Evolutionary conservation across 768 basidiomycete genomes (phyloP), one percentile per base, ranked within the genome.

Genomic region (Trametopsis cervina): DNA sequence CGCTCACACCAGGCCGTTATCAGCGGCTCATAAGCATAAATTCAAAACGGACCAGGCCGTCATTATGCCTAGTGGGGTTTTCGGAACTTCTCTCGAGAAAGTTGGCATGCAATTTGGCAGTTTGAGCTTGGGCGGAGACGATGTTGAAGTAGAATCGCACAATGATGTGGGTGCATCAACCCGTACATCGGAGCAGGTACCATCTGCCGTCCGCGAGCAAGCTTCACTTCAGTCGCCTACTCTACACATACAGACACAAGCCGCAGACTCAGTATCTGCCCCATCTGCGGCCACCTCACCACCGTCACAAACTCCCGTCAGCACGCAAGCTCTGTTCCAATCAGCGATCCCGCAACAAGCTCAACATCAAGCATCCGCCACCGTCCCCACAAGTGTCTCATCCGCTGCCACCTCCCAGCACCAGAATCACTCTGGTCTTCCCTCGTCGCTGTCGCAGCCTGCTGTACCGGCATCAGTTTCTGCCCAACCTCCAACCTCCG

Each of bases 61-160:
- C 15, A 82, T 90, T 47, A 81, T 90, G 77, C 87, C 89, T 1
- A 74, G 75, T 27, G 69, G 67, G 38, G 78, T 75, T 44, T 84
- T 83, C 62, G 76, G 78, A 24, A 58, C 75, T 26, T 73, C 73
- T 15, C 61, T 85, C 20, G 88, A 89, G 60, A 89, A 87, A 60
- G 69, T 91, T 44, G 89, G 89, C 42, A 89, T 92, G 89, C 88
- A 90, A 59, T 92, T 92, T 60, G 89, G 89, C 43, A 90, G 87
- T 63, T 66, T 91, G 57, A 85, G 79, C 63, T 73, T 92, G 27
- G 80, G 79, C 26, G 85, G 81, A 5, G 86, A 89, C 51, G 66
- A 69, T 43, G 51, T 80, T 25, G 82, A 81, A 35, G 51, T 70
- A 24, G 69, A 69, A 47, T 57, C 73, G 82, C 83, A 60, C n/a